A percentile compares a stretch with the other conserved stretches of the same genome.
Conservation (phyloP, 2,329 filamentous ascomycete species). For the Epichloe brachyelytri region DNA sequence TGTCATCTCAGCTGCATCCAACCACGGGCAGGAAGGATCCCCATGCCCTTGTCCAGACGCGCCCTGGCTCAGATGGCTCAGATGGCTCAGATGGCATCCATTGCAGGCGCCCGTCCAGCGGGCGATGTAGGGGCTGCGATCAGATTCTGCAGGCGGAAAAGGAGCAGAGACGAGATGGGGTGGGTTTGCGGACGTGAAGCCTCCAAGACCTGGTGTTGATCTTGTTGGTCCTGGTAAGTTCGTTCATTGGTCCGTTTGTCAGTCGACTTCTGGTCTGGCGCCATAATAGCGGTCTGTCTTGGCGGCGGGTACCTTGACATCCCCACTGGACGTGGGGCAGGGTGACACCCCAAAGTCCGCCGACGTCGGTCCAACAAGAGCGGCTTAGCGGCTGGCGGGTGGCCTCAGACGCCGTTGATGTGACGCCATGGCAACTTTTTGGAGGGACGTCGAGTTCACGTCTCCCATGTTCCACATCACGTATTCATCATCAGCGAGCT, state of each 20-base stretch:
- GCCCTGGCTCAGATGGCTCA: no score
- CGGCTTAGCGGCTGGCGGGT: not conserved
- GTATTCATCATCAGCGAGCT: not conserved
- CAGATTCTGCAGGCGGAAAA: constrained; percentile 4
- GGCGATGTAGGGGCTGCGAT: constrained; percentile 5
- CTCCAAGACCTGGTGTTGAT: not conserved
- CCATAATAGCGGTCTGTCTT: no score
- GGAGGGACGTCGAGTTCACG: not conserved
- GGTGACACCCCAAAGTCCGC: not conserved
- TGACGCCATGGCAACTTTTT: constrained; percentile 9
- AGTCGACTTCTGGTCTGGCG: no score
- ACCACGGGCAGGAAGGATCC: no score
- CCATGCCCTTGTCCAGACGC: no score
- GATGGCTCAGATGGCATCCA: no score
- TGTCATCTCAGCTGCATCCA: not conserved
- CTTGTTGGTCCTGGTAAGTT: not conserved
- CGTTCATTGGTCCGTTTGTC: no score
- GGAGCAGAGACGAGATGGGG: not conserved
- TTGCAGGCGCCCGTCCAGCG: not conserved
- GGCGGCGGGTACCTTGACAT: no score
- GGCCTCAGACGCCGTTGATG: not conserved
- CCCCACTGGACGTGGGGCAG: no score
- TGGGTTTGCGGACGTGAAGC: not conserved
- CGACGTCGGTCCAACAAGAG: not conserved
- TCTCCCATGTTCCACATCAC: not conserved